A percentile compares a stretch with the other conserved stretches of the same genome.
Evolutionary conservation across 2,329 filamentous ascomycete species (phyloP).

Genomic region (Elsinoe australis): DNA sequence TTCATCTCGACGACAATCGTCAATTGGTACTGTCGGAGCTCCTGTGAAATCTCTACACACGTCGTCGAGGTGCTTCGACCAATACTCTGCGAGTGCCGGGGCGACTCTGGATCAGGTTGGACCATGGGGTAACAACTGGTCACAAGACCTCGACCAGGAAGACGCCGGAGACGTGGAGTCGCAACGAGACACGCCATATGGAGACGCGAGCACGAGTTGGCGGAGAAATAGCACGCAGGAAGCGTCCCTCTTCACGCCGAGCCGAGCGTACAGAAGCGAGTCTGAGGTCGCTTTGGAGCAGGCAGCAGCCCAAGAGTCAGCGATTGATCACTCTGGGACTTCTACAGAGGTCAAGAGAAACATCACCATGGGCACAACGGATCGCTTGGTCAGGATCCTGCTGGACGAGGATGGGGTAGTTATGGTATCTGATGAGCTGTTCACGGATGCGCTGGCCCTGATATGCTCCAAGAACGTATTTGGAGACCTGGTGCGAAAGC

Average conservation of each 20-base stretch:
- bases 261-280: background rate
- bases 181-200: no score
- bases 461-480: slow-evolving; percentile 53
- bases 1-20: no score
- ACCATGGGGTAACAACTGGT: slow-evolving; percentile 1
- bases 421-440: slow-evolving; percentile 24
- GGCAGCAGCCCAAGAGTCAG: background rate
- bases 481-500: slow-evolving; percentile 40
- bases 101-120: background rate
- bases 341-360: background rate
- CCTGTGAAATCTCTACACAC: background rate
- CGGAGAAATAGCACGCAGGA: no score
- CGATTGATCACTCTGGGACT: background rate
- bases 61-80: background rate
- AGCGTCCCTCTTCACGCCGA: background rate
- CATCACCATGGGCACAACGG: background rate
- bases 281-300: background rate
- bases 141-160: background rate
- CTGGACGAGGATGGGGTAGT: slow-evolving; percentile 1
- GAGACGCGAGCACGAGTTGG: no score
- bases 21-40: no score
- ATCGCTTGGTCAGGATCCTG: background rate
- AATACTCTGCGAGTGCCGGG: background rate
- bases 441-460: slow-evolving; percentile 56
- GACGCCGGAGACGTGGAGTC: background rate